phyloP scores from a whole-genome alignment of 2,329 filamentous ascomycete genomes.

The Trichophyton rubrum region DNA sequence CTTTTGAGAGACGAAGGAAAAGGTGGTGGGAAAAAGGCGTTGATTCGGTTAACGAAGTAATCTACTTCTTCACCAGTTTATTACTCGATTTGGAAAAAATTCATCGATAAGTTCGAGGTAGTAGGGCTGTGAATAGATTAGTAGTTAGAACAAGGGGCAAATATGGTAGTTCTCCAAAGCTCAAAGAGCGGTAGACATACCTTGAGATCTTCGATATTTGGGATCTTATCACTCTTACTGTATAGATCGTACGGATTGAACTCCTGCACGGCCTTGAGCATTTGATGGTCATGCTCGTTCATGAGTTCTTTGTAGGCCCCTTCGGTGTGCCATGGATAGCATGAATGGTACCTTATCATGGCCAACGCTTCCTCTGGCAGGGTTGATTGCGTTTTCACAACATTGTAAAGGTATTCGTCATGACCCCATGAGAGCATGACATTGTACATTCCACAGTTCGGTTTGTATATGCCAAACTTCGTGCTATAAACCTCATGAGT shows the following conservation, averaged over 20 bases:
- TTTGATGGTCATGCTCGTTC: slow-evolving; percentile 65
- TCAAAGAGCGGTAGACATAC: slow-evolving; percentile 27
- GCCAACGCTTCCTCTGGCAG: slow-evolving; percentile 72
- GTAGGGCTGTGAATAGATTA: slow-evolving; percentile 40
- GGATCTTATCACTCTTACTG: slow-evolving; percentile 77
- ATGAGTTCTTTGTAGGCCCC: slow-evolving; percentile 73
- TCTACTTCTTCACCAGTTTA: slow-evolving; percentile 45
- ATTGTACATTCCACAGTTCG: slow-evolving; percentile 71
- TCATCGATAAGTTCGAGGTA: slow-evolving; percentile 59
- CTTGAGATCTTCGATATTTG: slow-evolving; percentile 65
- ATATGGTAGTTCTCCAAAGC: neutral
- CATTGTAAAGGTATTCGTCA: slow-evolving; percentile 51
- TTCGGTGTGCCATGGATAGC: slow-evolving; percentile 82
- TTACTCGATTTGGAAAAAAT: slow-evolving; percentile 50
- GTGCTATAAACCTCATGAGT: slow-evolving; percentile 60
- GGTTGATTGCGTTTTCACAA: slow-evolving; percentile 68
- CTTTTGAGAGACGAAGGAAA: neutral
- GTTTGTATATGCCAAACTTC: slow-evolving; percentile 65
- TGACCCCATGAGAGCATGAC: slow-evolving; percentile 78
- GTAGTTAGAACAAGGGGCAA: neutral
- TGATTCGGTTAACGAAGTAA: neutral
- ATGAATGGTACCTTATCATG: slow-evolving; percentile 88
- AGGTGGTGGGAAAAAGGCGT: neutral
- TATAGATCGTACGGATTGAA: slow-evolving; percentile 92
- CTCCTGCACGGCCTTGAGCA: slow-evolving; percentile 68